Evolutionary conservation across 371 early-diverging fungal genomes (phyloP).

Genomic region (Blakeslea trispora): DNA sequence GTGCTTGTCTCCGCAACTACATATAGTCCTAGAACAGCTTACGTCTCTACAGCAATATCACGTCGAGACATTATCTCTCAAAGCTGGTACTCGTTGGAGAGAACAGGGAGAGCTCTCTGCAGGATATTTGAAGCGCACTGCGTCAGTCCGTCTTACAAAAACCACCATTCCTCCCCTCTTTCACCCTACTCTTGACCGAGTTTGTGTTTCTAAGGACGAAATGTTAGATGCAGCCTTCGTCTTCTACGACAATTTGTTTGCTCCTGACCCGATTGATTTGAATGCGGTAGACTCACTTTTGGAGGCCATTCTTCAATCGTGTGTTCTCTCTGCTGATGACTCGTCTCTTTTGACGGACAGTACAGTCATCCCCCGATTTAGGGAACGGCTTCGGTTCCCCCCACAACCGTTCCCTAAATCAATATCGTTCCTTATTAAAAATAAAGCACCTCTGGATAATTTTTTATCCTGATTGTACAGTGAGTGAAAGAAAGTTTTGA

Average conservation of each 20-base stretch:
- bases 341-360: background rate
- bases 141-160: background rate
- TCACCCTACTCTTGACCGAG: background rate
- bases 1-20: background rate
- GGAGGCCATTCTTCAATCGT: background rate
- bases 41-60: constrained; percentile 1
- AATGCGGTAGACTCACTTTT: constrained; percentile 1
- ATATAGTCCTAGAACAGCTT: background rate
- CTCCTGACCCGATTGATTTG: constrained; percentile 10
- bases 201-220: background rate
- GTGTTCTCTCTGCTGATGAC: background rate
- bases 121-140: constrained; percentile 6
- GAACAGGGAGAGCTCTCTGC: constrained; percentile 10
- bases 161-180: background rate
- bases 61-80: background rate
- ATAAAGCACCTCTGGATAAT: no score
- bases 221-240: constrained; percentile 10
- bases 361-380: no score
- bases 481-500: no score
- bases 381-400: no score
- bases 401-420: no score
- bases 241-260: constrained; percentile 12
- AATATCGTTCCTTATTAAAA: no score
- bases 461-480: no score
- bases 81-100: constrained; percentile 4